Base-by-base conservation (phyloP, 2,329 filamentous ascomycete genomes). In the Tolypocladium endophyticum region DNA sequence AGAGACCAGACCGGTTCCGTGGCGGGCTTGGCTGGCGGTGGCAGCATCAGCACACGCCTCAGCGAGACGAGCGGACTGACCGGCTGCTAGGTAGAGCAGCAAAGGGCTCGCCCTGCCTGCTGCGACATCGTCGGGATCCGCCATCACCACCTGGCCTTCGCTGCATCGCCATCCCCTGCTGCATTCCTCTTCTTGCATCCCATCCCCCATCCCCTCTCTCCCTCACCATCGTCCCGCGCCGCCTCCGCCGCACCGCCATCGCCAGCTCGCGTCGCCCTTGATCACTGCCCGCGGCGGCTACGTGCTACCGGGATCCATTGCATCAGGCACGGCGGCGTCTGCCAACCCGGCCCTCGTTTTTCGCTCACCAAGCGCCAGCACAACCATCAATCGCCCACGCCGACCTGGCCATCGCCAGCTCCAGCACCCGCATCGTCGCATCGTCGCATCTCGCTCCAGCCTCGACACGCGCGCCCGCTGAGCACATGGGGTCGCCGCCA, bases 1-100 rank as follows among this genome's bases (percentile, higher is more conserved):
- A 52, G 43, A 45, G 39, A 43, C 39, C 39, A n/a, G 14, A 64
- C 65, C 63, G 55, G 67, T 50, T 12, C 35, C 60, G 30, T 43
- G 39, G 59, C 58, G 50, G 28, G 53, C 47, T 30, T 28, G 25
- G 47, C 47, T 50, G 47, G 47, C 28, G 39, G 39, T 39, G 52
- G 54, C 41, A 35, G 50, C 50, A 53, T 53, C 50, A 53, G 50
- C 50, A 53, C 50, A 30, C 50, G 33, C 50, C 50, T 53, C 50
- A 53, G 28, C 25, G 16, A 52, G 47, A n/a, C 43, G 55, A 41
- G 55, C 55, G 41, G 41, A 47, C 55, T 50, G 55, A 33, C 55
- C 55, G 39, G 55, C 55, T 43, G 55, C 38, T 25, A n/a, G n/a
- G n/a, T n/a, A 47, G 43, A 56, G 43, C 6, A 50, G 33, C 54